Percentiles rank a stretch among this genome's conserved stretches.
These are phyloP conservation scores for Trichoderma koningiopsis DNA, from an alignment of 2,329 filamentous ascomycete species.

Conservation along the genomic window DNA sequence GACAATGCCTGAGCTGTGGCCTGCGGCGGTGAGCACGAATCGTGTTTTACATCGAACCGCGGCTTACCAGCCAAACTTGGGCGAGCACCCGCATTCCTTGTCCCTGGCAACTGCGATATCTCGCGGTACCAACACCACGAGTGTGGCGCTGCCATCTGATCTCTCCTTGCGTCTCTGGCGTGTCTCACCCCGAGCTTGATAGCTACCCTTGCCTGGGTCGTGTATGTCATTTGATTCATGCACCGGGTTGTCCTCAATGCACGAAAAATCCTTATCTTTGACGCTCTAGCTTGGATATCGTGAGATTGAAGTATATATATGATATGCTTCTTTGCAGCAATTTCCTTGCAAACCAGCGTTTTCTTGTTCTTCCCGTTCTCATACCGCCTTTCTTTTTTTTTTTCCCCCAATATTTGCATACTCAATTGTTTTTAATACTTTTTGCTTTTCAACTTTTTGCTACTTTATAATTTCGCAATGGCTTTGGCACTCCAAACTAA, in stretches of 20 bases:
- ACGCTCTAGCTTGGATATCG: not conserved
- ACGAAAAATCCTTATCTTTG: conserved; percentile 6
- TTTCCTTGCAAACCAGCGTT: not conserved
- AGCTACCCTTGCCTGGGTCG: conserved; percentile 3
- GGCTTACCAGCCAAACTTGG: not conserved
- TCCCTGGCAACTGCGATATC: conserved; percentile 17
- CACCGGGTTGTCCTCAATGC: not conserved
- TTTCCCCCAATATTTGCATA: not conserved
- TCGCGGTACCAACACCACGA: conserved; percentile 22
- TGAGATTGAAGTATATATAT: not conserved
- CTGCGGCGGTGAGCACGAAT: conserved; percentile 22
- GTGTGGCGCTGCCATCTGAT: conserved; percentile 24
- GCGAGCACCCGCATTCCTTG: conserved; percentile 8
- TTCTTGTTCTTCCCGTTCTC: not conserved
- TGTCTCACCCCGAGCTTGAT: conserved; percentile 15
- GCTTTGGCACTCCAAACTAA: conserved; percentile 39
- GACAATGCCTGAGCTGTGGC: conserved; percentile 20
- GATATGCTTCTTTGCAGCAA: not conserved
- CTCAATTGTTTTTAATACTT: not conserved
- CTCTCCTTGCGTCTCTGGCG: conserved; percentile 17
- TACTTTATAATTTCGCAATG: not conserved
- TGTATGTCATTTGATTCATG: conserved; percentile 23
- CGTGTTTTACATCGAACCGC: conserved; percentile 3
- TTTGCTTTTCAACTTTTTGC: not conserved
- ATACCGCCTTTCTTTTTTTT: not conserved